Evolutionary conservation across 305 asterid species (phyloP).

Genomic region (Solanum hybrid): DNA sequence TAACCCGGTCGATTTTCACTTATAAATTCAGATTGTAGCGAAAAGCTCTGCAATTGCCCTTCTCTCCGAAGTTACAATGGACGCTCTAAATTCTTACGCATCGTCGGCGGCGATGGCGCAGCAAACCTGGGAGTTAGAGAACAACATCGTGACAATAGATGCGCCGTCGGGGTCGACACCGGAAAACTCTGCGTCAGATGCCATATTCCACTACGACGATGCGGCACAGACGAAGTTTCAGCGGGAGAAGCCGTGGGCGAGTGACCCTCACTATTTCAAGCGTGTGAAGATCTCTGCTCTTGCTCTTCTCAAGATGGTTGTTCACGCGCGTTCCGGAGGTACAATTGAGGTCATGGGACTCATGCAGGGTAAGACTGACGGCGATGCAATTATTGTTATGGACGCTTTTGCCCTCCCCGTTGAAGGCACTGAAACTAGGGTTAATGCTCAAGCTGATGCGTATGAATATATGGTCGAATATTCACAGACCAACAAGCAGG

Average conservation of each 20-base stretch:
- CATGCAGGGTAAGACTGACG: constrained; percentile 97
- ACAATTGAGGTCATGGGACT: constrained; percentile 98
- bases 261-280: constrained; percentile 93
- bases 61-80: not conserved
- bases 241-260: constrained; percentile 83
- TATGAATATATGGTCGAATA: constrained; percentile 97
- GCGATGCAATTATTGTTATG: constrained; percentile 90
- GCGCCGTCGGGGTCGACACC: constrained; percentile 10
- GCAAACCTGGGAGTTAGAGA: constrained; percentile 89
- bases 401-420: constrained; percentile 99
- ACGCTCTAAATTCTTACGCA: not conserved
- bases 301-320: constrained; percentile 96
- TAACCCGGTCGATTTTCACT: not conserved
- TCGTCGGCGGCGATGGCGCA: constrained; percentile 64
- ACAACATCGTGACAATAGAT: constrained; percentile 46
- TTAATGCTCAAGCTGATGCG: constrained; percentile 99
- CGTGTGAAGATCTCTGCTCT: constrained; percentile 91
- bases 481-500: constrained; percentile 82
- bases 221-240: constrained; percentile 66
- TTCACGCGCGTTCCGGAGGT: constrained; percentile 97
- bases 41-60: not conserved
- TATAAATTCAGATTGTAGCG: not conserved
- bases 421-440: constrained; percentile 98
- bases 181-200: constrained; percentile 48
- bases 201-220: constrained; percentile 78